Evolutionary conservation across 495 filamentous ascomycete species (phyloP).

Genomic region (Glonium stellatum): DNA sequence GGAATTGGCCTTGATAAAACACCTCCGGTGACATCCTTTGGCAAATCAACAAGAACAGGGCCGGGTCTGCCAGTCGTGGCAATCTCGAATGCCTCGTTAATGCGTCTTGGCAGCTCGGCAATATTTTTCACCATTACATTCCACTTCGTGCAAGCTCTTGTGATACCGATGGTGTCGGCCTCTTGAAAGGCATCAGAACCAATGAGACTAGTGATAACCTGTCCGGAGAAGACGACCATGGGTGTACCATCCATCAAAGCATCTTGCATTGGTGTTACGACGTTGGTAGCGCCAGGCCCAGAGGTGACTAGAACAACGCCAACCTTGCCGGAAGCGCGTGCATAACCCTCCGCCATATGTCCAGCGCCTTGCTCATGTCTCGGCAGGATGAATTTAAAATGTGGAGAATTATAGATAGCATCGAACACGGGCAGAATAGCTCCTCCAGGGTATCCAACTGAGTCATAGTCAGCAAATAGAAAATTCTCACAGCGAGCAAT

Average conservation of each 20-base stretch:
- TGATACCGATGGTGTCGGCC: constrained; percentile 70
- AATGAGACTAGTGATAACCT: constrained; percentile 65
- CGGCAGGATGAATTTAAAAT: constrained; percentile 73
- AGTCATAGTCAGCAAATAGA: constrained; percentile 20
- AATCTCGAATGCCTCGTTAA: constrained; percentile 83
- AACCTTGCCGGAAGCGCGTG: constrained; percentile 64
- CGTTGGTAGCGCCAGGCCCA: constrained; percentile 71
- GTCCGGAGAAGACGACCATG: constrained; percentile 72
- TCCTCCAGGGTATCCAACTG: constrained; percentile 68
- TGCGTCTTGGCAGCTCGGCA: constrained; percentile 67
- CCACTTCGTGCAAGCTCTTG: constrained; percentile 75
- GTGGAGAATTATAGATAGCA: constrained; percentile 72
- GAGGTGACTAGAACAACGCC: constrained; percentile 76
- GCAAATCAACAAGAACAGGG: constrained; percentile 73
- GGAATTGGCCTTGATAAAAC: constrained; percentile 63
- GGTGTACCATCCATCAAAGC: constrained; percentile 72
- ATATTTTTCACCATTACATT: constrained; percentile 78
- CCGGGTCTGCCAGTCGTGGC: constrained; percentile 68
- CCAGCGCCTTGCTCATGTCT: constrained; percentile 75
- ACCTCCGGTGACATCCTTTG: constrained; percentile 70
- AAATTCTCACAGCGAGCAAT: constrained; percentile 6
- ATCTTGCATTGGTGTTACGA: constrained; percentile 73
- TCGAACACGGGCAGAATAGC: constrained; percentile 81
- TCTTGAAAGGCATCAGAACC: constrained; percentile 78
- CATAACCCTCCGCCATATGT: constrained; percentile 77